Evolutionary conservation across 768 basidiomycete genomes (phyloP).

Genomic region (Psilocybe azurescens): DNA sequence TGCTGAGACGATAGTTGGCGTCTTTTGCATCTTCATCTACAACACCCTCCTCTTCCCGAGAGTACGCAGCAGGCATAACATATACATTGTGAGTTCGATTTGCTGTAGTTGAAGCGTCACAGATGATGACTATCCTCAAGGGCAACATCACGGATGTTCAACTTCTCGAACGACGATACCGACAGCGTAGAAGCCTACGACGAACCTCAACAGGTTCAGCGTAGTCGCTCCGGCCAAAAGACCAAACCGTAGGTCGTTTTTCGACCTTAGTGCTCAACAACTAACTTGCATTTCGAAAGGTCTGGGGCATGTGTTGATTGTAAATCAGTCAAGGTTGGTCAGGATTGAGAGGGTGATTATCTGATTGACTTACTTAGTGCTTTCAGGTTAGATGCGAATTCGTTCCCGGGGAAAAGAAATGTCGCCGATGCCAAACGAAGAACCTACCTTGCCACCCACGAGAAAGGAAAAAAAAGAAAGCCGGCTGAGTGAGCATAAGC

Average conservation of each 20-base stretch:
- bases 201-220: conserved; percentile 12
- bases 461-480: conserved; percentile 59
- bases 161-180: conserved; percentile 22
- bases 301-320: conserved; percentile 62
- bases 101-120: not conserved
- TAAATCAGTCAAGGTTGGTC: conserved; percentile 57
- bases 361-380: not conserved
- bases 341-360: not conserved
- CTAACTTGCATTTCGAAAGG: conserved; percentile 30
- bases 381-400: conserved; percentile 58
- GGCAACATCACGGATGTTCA: conserved; percentile 15
- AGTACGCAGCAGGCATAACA: not conserved
- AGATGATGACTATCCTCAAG: not conserved
- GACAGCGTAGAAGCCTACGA: conserved; percentile 19
- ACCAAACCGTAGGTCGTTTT: conserved; percentile 22
- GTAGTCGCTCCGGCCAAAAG: conserved; percentile 12
- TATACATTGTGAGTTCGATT: not conserved
- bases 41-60: not conserved
- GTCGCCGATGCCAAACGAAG: conserved; percentile 53
- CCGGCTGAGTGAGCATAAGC: conserved; percentile 51
- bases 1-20: not conserved
- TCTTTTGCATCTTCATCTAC: conserved; percentile 1
- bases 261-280: not conserved
- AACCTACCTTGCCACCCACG: conserved; percentile 51
- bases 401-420: conserved; percentile 46